phyloP scores from a whole-genome alignment of 1,284 basidiomycete species.

The Polyporus tsugae region DNA sequence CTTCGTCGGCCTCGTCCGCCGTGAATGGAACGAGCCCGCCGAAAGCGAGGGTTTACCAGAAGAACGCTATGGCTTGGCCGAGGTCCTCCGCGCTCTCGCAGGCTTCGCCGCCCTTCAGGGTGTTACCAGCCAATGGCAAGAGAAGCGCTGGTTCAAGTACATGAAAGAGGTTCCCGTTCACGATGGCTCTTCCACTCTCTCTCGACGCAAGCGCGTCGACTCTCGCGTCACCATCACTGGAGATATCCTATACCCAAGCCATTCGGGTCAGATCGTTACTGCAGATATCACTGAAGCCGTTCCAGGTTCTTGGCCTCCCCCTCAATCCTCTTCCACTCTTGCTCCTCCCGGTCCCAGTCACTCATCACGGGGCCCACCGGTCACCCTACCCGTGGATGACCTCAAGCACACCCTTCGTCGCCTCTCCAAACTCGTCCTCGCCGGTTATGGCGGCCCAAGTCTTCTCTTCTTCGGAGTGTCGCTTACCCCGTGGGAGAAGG shows the following conservation, averaged over 20 bases:
- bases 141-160: conserved; percentile 69
- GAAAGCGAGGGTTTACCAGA: conserved; percentile 62
- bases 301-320: conserved; percentile 37
- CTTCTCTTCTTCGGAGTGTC: conserved; percentile 81
- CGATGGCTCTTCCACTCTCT: conserved; percentile 44
- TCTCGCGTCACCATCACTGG: conserved; percentile 74
- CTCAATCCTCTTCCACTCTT: conserved; percentile 30
- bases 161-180: conserved; percentile 73
- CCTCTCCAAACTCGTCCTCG: conserved; percentile 80
- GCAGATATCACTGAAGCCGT: conserved; percentile 74
- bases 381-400: conserved; percentile 50
- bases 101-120: conserved; percentile 82
- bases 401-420: conserved; percentile 74
- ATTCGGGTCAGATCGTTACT: conserved; percentile 71
- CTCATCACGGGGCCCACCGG: conserved; percentile 4
- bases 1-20: conserved; percentile 73
- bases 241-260: conserved; percentile 69
- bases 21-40: conserved; percentile 72
- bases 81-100: conserved; percentile 72
- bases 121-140: conserved; percentile 81
- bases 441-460: conserved; percentile 81
- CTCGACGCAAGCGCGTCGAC: conserved; percentile 26
- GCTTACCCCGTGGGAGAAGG: conserved; percentile 42
- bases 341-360: not conserved
- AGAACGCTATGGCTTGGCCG: conserved; percentile 66